phyloP scores from a whole-genome alignment of 1,139 yeast genomes.

The Hyphopichia wangnamkhiaoensis region DNA sequence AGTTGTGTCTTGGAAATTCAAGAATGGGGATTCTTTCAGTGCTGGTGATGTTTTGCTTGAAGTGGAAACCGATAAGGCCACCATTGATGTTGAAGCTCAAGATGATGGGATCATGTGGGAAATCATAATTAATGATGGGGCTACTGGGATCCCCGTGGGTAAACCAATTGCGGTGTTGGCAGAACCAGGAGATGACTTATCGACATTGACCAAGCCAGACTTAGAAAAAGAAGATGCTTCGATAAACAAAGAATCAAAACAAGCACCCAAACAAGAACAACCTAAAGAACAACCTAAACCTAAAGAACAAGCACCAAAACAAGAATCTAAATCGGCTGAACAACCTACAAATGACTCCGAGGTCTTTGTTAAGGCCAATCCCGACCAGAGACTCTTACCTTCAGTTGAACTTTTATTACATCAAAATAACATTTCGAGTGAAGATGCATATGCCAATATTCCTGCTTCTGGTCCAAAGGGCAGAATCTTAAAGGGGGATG shows the following conservation, averaged over 20 bases:
- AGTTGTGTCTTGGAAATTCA: slow-evolving; percentile 88
- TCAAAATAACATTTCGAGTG: slow-evolving; percentile 59
- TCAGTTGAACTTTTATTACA: slow-evolving; percentile 73
- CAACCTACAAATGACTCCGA: slow-evolving; percentile 14
- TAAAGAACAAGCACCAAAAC: slow-evolving; percentile 17
- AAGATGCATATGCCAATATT: slow-evolving; percentile 70
- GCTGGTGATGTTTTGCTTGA: slow-evolving; percentile 89
- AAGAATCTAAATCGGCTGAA: slow-evolving; percentile 10
- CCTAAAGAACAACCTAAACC: slow-evolving; percentile 10
- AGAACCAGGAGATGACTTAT: slow-evolving; percentile 82
- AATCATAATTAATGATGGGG: slow-evolving; percentile 70
- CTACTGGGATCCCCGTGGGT: slow-evolving; percentile 82
- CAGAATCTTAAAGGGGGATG: slow-evolving; percentile 85
- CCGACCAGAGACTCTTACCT: slow-evolving; percentile 70
- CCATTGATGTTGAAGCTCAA: slow-evolving; percentile 88
- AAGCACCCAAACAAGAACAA: slow-evolving; percentile 7
- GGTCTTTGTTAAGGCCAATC: slow-evolving; percentile 51
- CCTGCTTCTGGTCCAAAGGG: slow-evolving; percentile 90
- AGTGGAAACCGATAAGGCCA: slow-evolving; percentile 92
- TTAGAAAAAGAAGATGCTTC: slow-evolving; percentile 21
- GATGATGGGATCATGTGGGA: slow-evolving; percentile 91
- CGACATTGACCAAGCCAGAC: slow-evolving; percentile 61
- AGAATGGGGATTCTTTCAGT: slow-evolving; percentile 73
- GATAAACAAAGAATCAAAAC: slow-evolving; percentile 12
- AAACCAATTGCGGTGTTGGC: slow-evolving; percentile 84